Base-by-base conservation (phyloP, 2,329 filamentous ascomycete species). In the Cordyceps cicadae region DNA sequence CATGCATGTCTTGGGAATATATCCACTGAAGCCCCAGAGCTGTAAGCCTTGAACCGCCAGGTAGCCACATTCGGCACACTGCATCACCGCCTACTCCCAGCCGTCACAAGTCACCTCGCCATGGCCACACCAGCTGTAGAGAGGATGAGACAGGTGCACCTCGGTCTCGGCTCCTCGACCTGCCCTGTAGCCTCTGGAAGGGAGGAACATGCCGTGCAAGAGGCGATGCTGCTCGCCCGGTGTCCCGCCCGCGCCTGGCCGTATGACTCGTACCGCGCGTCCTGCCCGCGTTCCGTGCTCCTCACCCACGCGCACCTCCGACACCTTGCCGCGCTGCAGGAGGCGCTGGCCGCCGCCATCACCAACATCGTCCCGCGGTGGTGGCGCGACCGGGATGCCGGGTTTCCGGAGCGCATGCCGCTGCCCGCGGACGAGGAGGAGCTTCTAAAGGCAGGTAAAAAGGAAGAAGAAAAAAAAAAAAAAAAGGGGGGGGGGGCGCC, bases 291-390 rank as follows among this genome's bases (percentile, higher is more conserved):
- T 2, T 75, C 75, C 1, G 68, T 77, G 3, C 70, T 75, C 14
- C 63, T 74, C 7, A 63, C 65, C 3, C 50, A 64, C 1, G 56
- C 70, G 19, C 73, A 75, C 11, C 63, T 72, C 19, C 43, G 64
- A 14, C 70, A 72, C 46, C 41, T 75, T 24, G 53, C 63, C 3
- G 60, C 66, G 8, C 56, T 77, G 5, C 70, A 72, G 19, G 65
- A 68, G 8, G 68, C 71, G 2, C 59, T 77, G 26, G 70, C 69
- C 2, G 32, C 56, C 2, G 72, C 74, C 5, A 63, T 76, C 15
- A 63, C 62, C 2, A 68, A 75, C 52, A 72, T 77, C 59, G 72
- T 77, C 12, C 62, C 67, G 37, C 68, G 74, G 5, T 77, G 75
- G 75, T 77, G 74, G 74, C 64, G 53, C 3, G 73, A 75, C 29